These are phyloP conservation scores for Cercospora sesami DNA, from an alignment of 2,329 filamentous ascomycete genomes.

Conservation along the genomic window DNA sequence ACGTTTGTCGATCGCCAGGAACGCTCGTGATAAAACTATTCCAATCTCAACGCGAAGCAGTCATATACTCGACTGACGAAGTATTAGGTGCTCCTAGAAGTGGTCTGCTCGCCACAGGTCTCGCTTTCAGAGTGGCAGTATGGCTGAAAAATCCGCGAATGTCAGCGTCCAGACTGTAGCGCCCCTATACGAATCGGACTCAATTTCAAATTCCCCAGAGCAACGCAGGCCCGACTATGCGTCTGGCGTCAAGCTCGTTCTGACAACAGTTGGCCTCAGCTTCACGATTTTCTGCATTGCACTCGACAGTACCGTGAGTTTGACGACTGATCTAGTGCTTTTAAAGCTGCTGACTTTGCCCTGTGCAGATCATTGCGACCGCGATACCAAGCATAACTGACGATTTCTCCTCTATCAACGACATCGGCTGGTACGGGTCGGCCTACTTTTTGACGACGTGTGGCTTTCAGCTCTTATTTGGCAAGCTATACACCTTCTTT, in stretches of 20 bases:
- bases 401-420: slow-evolving; percentile 43
- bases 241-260: slow-evolving; percentile 31
- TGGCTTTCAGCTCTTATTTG: slow-evolving; percentile 39
- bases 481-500: slow-evolving; percentile 30
- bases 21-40: neutral
- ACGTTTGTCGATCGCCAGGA: neutral
- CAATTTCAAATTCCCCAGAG: neutral
- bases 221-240: neutral
- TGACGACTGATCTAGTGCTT: neutral
- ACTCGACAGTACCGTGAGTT: slow-evolving; percentile 11
- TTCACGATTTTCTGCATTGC: slow-evolving; percentile 15
- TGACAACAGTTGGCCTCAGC: slow-evolving; percentile 42
- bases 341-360: neutral
- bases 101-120: neutral
- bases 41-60: neutral
- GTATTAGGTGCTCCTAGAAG: neutral
- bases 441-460: slow-evolving; percentile 39
- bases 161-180: neutral
- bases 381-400: slow-evolving; percentile 49
- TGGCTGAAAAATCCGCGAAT: neutral
- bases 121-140: neutral
- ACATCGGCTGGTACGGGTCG: slow-evolving; percentile 43
- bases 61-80: neutral
- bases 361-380: slow-evolving; percentile 43
- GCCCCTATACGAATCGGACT: neutral